phyloP scores from a whole-genome alignment of 2,329 filamentous ascomycete species.

The Nigrospora sphaerica region DNA sequence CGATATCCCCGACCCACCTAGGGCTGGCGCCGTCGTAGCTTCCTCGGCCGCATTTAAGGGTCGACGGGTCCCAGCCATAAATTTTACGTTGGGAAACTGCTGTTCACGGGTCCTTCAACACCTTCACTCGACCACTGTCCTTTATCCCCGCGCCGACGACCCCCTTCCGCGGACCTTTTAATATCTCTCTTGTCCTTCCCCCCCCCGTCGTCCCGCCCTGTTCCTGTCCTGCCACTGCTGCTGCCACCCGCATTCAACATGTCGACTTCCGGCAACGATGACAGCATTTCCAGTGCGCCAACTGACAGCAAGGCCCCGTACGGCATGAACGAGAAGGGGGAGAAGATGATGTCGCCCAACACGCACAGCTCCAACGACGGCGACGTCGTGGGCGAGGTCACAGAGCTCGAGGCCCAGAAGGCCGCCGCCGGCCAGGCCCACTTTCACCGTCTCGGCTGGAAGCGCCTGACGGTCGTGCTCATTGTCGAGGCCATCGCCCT shows the following conservation, averaged over 20 bases:
- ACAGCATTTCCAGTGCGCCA: neutral
- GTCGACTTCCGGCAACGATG: neutral
- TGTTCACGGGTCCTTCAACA: too few species aligned
- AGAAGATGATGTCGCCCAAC: neutral
- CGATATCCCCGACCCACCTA: conserved; percentile 2
- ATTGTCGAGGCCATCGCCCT: conserved; percentile 52
- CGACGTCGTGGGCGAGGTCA: conserved; percentile 22
- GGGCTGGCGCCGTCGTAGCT: neutral
- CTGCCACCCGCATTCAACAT: neutral
- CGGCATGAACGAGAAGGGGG: conserved; percentile 1
- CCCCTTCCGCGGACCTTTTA: neutral
- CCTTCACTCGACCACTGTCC: too few species aligned
- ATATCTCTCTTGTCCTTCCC: neutral
- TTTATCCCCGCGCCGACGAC: too few species aligned
- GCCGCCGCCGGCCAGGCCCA: conserved; percentile 35
- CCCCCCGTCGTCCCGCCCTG: too few species aligned
- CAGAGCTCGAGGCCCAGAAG: conserved; percentile 39
- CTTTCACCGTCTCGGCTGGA: conserved; percentile 49
- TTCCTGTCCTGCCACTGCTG: neutral
- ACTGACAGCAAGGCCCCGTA: neutral
- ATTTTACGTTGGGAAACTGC: conserved; percentile 1
- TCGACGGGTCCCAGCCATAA: neutral
- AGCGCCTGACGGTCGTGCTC: conserved; percentile 46
- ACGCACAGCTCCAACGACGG: conserved; percentile 3
- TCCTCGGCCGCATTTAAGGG: conserved; percentile 2